A percentile compares a stretch with the other conserved stretches of the same genome.
Conservation (phyloP, 176 grass and related monocot species). For the Chloris gayana region DNA sequence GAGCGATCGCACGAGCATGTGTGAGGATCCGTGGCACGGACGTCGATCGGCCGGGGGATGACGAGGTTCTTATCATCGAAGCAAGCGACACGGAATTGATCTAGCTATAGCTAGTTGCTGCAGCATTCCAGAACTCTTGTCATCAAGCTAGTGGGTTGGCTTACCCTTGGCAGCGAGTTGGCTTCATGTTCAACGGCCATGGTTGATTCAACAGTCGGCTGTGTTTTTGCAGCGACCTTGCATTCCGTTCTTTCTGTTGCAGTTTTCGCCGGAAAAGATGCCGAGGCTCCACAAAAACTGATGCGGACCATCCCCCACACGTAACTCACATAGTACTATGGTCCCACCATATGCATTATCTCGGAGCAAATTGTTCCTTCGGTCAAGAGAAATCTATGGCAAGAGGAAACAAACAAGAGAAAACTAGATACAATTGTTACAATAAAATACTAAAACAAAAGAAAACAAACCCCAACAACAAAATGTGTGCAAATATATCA, state of each 20-base stretch:
- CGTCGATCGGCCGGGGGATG: neutral
- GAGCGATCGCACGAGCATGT: neutral
- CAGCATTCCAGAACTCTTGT: neutral
- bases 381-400: neutral
- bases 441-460: neutral
- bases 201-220: neutral
- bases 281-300: neutral
- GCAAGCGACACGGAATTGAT: neutral
- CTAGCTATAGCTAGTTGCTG: neutral
- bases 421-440: neutral
- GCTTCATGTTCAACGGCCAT: neutral
- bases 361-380: neutral
- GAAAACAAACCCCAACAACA: neutral
- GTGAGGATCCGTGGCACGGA: neutral
- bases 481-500: too few relatives aligned
- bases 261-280: neutral
- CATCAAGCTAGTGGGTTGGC: neutral
- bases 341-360: neutral
- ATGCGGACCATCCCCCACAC: neutral
- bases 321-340: neutral
- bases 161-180: neutral
- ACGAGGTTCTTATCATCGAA: conserved; percentile 22
- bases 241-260: too few relatives aligned
- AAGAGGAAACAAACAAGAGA: neutral
- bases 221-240: too few relatives aligned